Conservation (phyloP, 495 filamentous ascomycete species). For the Trichoderma virens region DNA sequence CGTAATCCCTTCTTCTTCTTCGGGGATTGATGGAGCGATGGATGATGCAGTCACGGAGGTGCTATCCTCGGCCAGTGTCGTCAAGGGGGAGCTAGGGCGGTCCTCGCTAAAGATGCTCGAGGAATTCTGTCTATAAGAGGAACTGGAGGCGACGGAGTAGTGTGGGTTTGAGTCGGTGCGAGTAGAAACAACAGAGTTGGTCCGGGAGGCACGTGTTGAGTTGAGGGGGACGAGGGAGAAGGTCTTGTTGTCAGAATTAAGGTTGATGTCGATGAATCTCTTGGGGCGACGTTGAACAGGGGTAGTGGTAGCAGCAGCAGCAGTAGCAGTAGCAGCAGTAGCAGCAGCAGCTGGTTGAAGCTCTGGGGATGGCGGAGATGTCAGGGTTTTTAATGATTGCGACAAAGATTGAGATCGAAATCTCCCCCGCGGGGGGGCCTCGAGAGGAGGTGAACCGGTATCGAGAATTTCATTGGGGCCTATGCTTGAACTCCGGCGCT, state of each 20-base stretch:
- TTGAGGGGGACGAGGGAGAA: constrained; percentile 33
- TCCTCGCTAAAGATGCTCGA: constrained; percentile 39
- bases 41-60: constrained; percentile 30
- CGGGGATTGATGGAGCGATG: constrained; percentile 24
- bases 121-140: constrained; percentile 37
- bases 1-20: constrained; percentile 36
- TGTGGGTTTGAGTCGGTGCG: constrained; percentile 21
- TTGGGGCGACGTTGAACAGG: constrained; percentile 4
- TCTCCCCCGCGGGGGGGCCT: not conserved
- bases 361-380: not conserved
- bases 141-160: constrained; percentile 28
- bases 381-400: not conserved
- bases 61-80: constrained; percentile 35
- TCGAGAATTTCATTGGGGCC: not conserved
- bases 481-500: not conserved
- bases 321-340: too few relatives aligned
- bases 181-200: constrained; percentile 20
- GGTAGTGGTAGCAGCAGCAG: too few relatives aligned
- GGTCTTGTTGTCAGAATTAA: constrained; percentile 36
- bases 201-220: constrained; percentile 15
- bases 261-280: constrained; percentile 25
- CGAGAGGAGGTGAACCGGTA: not conserved
- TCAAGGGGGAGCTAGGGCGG: constrained; percentile 36
- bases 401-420: not conserved
- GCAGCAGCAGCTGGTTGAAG: not conserved